Conservation (phyloP, 148 eudicot species). For the Chenopodium album region DNA sequence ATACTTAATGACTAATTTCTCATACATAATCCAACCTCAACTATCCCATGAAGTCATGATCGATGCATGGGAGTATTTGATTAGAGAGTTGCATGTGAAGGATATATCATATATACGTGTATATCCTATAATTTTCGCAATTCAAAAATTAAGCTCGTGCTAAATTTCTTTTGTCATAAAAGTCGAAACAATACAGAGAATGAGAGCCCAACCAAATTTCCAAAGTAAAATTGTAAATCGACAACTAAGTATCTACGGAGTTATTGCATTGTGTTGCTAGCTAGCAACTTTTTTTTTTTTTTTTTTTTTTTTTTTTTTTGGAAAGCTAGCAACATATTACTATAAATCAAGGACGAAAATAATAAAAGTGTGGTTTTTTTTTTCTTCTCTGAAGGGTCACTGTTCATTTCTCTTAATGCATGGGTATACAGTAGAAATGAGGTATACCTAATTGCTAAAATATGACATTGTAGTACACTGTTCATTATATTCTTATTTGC, state of each 20-base stretch:
- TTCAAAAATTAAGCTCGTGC: too few species aligned
- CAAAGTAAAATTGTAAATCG: background rate
- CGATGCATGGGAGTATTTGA: too few species aligned
- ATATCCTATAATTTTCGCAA: too few species aligned
- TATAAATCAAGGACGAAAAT: background rate
- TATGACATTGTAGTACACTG: background rate
- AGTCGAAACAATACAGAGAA: background rate
- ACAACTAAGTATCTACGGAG: background rate
- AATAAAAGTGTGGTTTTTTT: background rate
- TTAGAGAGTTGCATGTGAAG: too few species aligned
- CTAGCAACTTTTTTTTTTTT: too few species aligned
- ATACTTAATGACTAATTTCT: too few species aligned
- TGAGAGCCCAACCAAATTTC: background rate
- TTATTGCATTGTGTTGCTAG: background rate
- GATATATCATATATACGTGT: too few species aligned
- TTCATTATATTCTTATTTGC: background rate
- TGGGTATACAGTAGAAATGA: background rate
- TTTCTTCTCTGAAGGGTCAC: background rate
- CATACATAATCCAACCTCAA: too few species aligned
- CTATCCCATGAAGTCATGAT: too few species aligned
- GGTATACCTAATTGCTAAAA: background rate
- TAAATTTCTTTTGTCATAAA: background rate
- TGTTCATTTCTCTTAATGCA: conserved; percentile 4
- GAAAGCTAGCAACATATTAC: too few species aligned
- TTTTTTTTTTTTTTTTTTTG: too few species aligned